Percentiles rank a stretch among this genome's conserved stretches.
Conservation (phyloP, 2,329 filamentous ascomycete species). For the Clarireedia homoeocarpa region DNA sequence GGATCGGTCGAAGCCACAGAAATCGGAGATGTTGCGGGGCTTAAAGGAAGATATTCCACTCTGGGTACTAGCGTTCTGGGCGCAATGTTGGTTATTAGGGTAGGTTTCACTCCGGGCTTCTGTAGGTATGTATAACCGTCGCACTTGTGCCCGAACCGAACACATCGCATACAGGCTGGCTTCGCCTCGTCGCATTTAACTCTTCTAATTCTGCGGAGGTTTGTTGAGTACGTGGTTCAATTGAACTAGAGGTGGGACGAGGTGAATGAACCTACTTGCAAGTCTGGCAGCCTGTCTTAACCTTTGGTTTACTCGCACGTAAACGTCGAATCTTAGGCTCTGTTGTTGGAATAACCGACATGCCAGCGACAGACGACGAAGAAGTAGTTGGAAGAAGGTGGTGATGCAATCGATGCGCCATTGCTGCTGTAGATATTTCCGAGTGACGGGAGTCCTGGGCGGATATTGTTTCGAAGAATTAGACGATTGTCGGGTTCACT, state of each 20-base stretch:
- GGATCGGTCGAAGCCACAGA: conserved; percentile 1
- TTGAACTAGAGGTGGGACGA: background rate
- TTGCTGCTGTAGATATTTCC: background rate
- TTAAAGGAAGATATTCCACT: background rate
- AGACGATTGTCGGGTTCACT: too few relatives aligned
- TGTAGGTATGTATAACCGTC: conserved; percentile 24
- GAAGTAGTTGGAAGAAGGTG: background rate
- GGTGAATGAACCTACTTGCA: conserved; percentile 25
- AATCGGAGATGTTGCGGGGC: background rate
- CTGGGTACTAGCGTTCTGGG: background rate
- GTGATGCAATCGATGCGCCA: background rate
- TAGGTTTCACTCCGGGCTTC: background rate
- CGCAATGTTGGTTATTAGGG: background rate
- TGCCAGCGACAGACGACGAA: background rate
- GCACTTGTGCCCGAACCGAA: conserved; percentile 26
- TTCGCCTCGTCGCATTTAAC: conserved; percentile 30
- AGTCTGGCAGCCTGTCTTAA: conserved; percentile 28
- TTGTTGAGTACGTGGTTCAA: background rate
- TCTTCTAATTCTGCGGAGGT: conserved; percentile 21
- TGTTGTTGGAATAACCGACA: background rate
- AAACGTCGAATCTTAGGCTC: conserved; percentile 9
- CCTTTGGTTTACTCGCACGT: conserved; percentile 27
- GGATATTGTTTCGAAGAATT: too few relatives aligned
- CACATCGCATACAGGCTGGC: conserved; percentile 25
- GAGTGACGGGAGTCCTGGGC: too few relatives aligned